phyloP scores from a whole-genome alignment of 129 eudicot species.

The Chrysanthemum seticuspe region DNA sequence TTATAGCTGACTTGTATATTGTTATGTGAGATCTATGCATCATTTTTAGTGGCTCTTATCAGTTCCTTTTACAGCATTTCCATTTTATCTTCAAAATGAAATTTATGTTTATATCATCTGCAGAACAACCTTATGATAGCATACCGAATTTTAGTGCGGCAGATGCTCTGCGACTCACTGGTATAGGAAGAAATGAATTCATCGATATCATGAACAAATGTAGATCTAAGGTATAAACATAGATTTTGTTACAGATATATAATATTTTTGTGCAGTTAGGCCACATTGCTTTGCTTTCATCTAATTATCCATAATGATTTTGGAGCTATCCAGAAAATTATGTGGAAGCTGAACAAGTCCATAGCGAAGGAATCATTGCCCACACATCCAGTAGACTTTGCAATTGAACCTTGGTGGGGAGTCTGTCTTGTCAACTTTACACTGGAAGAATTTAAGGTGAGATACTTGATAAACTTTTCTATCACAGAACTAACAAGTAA shows the following conservation, averaged over 20 bases:
- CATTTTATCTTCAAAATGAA: not conserved
- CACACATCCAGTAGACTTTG: constrained; percentile 83
- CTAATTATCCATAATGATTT: constrained; percentile 22
- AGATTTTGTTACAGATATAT: not conserved
- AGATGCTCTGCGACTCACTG: constrained; percentile 95
- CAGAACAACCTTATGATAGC: constrained; percentile 99
- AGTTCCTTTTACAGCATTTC: not conserved
- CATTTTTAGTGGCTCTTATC: constrained; percentile 3
- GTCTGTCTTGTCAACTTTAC: constrained; percentile 96
- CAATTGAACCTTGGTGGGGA: constrained; percentile 99
- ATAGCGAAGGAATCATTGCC: constrained; percentile 97
- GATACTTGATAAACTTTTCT: constrained; percentile 23
- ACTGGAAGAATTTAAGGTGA: constrained; percentile 94
- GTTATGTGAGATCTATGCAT: constrained; percentile 6
- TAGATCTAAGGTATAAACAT: constrained; percentile 81
- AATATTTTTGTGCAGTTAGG: not conserved
- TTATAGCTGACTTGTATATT: not conserved
- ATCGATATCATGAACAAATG: constrained; percentile 99
- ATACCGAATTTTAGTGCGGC: constrained; percentile 99
- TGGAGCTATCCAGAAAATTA: constrained; percentile 81
- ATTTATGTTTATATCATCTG: constrained; percentile 29
- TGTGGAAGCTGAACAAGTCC: constrained; percentile 99
- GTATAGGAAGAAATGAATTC: constrained; percentile 97
- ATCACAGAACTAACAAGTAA: not conserved
- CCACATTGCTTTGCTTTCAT: constrained; percentile 13